Conservation (phyloP, 1,284 basidiomycete species). For the Tilletia walkeri region DNA sequence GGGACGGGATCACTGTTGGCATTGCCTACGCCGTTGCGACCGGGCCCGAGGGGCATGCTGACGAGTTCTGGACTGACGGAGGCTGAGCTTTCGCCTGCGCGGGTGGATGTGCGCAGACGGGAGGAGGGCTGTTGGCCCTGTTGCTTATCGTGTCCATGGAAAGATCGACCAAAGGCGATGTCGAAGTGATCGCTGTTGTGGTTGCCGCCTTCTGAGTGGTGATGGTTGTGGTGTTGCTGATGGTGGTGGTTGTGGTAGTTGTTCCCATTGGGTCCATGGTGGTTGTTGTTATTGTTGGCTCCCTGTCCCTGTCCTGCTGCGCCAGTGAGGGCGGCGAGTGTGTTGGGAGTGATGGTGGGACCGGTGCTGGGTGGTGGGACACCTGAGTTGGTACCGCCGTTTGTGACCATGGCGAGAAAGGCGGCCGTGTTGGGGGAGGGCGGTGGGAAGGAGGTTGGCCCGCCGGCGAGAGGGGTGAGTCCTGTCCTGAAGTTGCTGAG, state of each 20-base stretch:
- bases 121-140: constrained; percentile 13
- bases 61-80: constrained; percentile 38
- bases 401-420: constrained; percentile 84
- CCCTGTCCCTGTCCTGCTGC: not conserved
- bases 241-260: constrained; percentile 13
- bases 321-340: constrained; percentile 55
- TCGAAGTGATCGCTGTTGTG: constrained; percentile 19
- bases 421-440: constrained; percentile 87
- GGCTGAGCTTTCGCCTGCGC: constrained; percentile 8
- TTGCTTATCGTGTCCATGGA: constrained; percentile 20
- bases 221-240: constrained; percentile 26
- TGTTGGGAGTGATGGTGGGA: constrained; percentile 77
- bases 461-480: constrained; percentile 63
- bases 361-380: constrained; percentile 30
- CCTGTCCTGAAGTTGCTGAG: constrained; percentile 55
- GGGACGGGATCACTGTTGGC: constrained; percentile 58
- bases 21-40: constrained; percentile 42
- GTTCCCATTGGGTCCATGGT: not conserved
- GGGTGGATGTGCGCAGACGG: constrained; percentile 19
- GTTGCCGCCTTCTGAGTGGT: not conserved
- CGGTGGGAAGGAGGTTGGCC: constrained; percentile 66
- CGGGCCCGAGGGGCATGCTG: constrained; percentile 25
- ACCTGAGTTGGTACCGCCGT: constrained; percentile 31
- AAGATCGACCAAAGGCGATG: constrained; percentile 38
- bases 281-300: not conserved